Base-by-base conservation (phyloP, 2,329 filamentous ascomycete genomes). In the Capronia epimyces region DNA sequence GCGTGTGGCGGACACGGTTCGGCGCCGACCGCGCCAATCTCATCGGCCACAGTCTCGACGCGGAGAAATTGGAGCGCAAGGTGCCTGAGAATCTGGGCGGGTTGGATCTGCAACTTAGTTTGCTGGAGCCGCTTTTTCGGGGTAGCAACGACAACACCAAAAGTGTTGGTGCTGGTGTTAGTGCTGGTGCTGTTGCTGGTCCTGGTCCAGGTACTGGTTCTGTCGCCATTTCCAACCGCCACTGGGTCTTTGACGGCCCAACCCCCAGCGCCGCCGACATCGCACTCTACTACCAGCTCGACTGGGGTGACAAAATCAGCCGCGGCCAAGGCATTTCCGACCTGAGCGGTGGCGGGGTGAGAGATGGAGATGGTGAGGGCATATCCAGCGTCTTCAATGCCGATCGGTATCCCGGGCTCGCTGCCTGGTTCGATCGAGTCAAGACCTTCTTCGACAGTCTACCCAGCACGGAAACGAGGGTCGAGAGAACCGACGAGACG, bases 241-340 rank as follows among this genome's bases (percentile, higher is more conserved):
- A 49, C 8, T 57, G 54, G 54, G 24, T 57, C 13, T 54, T 57
- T 41, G 50, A 49, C n/a, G 46, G 27, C 20, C 42, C 48, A n/a
- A 44, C 8, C 13, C 58, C 58, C 2, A 59, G 56, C 39, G 46
- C 49, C 1, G 54, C 50, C 1, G 58, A 60, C 31, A 37, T 59
- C 2, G 50, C 49, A 9, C 37, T 60, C 15, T 60, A 41, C 31
- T 59, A 59, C 42, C 56, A 59, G 40, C 44, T 60, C 3, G 56
- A 59, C n/a, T 60, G 58, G 58, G 58, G 49, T 7, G 53, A 56
- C 47, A 59, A 56, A 49, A 60, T 58, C 46, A 48, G 46, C 36
- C 50, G 50, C 10, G 58, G 58, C 0, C 49, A 59, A n/a, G 54
- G 52, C 1, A 50, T 58, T 15, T 21, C 31, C 20, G 42, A 59